Percentiles rank a stretch among this genome's conserved stretches.
Evolutionary conservation across 1,284 basidiomycete genomes (phyloP).

Genomic region (Vanrija sp.): DNA sequence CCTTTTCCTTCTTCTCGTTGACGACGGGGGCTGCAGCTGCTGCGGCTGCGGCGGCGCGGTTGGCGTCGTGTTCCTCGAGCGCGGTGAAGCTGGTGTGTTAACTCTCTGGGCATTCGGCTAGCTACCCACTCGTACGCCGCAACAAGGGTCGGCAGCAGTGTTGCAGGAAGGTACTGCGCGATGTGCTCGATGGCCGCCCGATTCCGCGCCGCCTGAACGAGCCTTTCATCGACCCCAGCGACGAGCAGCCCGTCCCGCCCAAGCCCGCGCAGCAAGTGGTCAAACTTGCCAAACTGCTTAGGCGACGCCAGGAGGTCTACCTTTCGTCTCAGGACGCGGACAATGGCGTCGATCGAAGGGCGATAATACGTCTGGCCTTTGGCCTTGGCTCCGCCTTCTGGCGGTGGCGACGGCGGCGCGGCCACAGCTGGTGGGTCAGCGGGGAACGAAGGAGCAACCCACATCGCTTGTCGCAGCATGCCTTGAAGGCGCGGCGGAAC

Average conservation of each 20-base stretch:
- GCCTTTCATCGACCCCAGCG: constrained; percentile 11
- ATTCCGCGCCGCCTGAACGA: constrained; percentile 27
- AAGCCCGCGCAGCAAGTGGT: constrained; percentile 37
- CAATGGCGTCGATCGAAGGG: constrained; percentile 23
- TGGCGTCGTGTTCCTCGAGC: constrained; percentile 28
- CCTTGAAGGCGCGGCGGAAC: constrained; percentile 30
- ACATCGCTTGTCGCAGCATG: constrained; percentile 43
- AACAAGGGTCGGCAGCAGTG: constrained; percentile 8
- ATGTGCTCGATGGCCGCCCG: constrained; percentile 33
- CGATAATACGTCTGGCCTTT: constrained; percentile 28
- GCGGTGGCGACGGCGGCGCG: constrained; percentile 28
- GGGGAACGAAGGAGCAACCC: not conserved
- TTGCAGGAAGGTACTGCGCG: constrained; percentile 28
- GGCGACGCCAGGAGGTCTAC: constrained; percentile 27
- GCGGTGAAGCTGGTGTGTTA: constrained; percentile 22
- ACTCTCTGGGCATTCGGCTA: not conserved
- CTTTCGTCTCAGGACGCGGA: constrained; percentile 29
- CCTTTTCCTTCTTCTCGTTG: constrained; percentile 15
- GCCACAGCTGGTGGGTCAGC: constrained; percentile 14
- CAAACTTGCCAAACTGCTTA: constrained; percentile 35
- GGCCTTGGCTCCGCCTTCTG: constrained; percentile 7
- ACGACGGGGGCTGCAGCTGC: constrained; percentile 28
- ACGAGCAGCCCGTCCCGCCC: constrained; percentile 34
- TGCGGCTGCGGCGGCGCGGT: constrained; percentile 28
- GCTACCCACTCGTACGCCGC: constrained; percentile 27